Evolutionary conservation across 306 rosid genomes (phyloP), one percentile per base, ranked within the genome.

Genomic region (Sicyos baderoa): DNA sequence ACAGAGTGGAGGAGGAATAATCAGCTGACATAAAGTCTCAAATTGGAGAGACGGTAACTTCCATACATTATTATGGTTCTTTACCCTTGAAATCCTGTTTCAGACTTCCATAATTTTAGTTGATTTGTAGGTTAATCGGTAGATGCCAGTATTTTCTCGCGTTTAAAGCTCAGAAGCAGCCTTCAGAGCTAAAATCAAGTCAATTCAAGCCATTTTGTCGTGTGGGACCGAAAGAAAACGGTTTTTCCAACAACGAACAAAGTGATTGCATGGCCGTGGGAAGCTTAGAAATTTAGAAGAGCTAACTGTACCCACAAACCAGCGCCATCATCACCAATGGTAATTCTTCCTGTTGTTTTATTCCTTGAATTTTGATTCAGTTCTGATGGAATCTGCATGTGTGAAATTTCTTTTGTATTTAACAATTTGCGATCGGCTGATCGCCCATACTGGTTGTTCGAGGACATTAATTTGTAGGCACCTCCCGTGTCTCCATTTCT

Each of bases 271-370:
- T 55, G 72, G 72, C 56, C 72, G 44, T 4, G 14, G 16, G 56
- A 48, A 67, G 23, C 23, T 65, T 37, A 48, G 56, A 48, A 67
- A 15, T 23, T 65, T 37, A 48, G 44, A 67, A 67, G 55, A 22
- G 72, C 19, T 48, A 6, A 7, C 40, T 48, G 54, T 15, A 14
- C 56, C 15, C 35, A 1, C 45, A 93, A 60, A 90, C 99, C 81
- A 93, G 99, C 77, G 99, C 97, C 45, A 90, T 93, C 19, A 93
- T 93, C 90, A 90, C 99, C 84, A 88, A 93, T 68, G 99, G 97
- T 90, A 79, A 37, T 49, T 47, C 35, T 52, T 19, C 54, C 16
- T 35, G 18, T 61, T 57, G 40, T 29, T 69, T 23, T 58, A 55
- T 32, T 12, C 29, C 7, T 32, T 7, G 9, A 32, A 42, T 68